phyloP scores from a whole-genome alignment of 148 eudicot species.

The Nyssa sinensis region DNA sequence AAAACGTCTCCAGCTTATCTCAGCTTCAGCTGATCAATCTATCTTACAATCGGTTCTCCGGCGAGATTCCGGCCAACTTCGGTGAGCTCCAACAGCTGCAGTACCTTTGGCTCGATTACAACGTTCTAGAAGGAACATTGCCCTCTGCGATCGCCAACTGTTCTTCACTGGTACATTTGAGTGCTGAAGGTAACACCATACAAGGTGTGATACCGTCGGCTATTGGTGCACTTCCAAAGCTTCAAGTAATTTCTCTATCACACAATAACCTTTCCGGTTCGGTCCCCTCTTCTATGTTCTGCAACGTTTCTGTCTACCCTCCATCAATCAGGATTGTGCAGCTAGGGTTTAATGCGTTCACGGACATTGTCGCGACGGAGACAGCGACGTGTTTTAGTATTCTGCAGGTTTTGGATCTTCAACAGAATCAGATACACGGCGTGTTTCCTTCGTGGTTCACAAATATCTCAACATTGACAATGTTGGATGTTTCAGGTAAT shows the following conservation, averaged over 20 bases:
- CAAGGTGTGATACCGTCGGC: slow-evolving; percentile 60
- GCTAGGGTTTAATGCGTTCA: slow-evolving; percentile 57
- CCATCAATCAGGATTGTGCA: slow-evolving; percentile 36
- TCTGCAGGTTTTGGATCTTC: slow-evolving; percentile 50
- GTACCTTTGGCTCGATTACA: slow-evolving; percentile 55
- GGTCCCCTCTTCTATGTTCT: slow-evolving; percentile 51
- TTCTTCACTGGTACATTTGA: slow-evolving; percentile 48
- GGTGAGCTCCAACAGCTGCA: slow-evolving; percentile 45
- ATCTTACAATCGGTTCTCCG: slow-evolving; percentile 49
- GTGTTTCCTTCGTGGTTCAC: slow-evolving; percentile 57
- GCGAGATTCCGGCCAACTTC: slow-evolving; percentile 51
- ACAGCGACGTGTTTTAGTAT: slow-evolving; percentile 30
- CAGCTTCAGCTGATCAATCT: slow-evolving; percentile 46
- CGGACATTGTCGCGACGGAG: slow-evolving; percentile 27
- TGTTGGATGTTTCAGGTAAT: slow-evolving; percentile 63
- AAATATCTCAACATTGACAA: slow-evolving; percentile 32
- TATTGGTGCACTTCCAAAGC: slow-evolving; percentile 35
- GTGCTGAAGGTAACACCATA: slow-evolving; percentile 51
- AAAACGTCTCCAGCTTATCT: slow-evolving; percentile 22
- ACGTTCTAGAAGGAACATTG: slow-evolving; percentile 48
- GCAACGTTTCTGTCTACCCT: slow-evolving; percentile 38
- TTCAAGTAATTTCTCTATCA: slow-evolving; percentile 55
- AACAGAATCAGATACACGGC: slow-evolving; percentile 50
- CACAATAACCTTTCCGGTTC: slow-evolving; percentile 57
- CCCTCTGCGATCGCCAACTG: slow-evolving; percentile 68